Base-by-base conservation (phyloP, 345 rosid genomes). In the Leavenworthia alabamica region DNA sequence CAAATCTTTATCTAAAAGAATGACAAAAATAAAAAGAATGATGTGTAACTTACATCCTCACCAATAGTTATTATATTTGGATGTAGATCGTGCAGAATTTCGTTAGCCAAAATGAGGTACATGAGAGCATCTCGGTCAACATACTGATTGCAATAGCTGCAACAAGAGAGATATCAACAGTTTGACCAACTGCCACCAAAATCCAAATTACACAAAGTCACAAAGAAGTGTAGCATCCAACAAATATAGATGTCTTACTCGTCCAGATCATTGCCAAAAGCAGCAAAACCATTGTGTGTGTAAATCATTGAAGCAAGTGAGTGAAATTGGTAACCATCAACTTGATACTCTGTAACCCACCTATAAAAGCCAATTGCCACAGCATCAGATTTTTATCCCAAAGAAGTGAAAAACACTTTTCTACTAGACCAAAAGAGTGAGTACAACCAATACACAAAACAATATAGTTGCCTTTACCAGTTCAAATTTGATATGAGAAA, bases 261-360 rank as follows among this genome's bases (percentile, higher is more conserved):
- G 22, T 89, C 98, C 59, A 85, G 72, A 52, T 80, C 83, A 29
- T 82, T 93, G 9, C 83, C 72, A 71, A 92, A 89, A 35, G 90
- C 51, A 70, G 95, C 97, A 79, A 92, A 92, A 52, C 98, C 98
- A 56, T 92, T 92, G 78, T 92, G 96, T 0, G 88, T 86, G 58
- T 92, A 92, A 47, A 92, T 74, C 96, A 89, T 92, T 20, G 97
- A 92, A 61, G 93, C 80, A 56, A 92, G 88, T 17, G 98, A 89
- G 77, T 92, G 98, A 75, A 92, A 92, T 54, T 89, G 97, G 72
- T 89, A 92, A 64, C 98, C 97, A 57, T 92, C 96, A 69, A 89
- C 77, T 42, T 78, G 88, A 79, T 92, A 92, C 83, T 89, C 96
- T 28, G 63, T 78, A 44, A 82, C 74, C 98, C 98, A 92, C 98